Evolutionary conservation across 2,329 filamentous ascomycete species (phyloP), one percentile per base, ranked within the genome.

Genomic region (Penicillium sp.): DNA sequence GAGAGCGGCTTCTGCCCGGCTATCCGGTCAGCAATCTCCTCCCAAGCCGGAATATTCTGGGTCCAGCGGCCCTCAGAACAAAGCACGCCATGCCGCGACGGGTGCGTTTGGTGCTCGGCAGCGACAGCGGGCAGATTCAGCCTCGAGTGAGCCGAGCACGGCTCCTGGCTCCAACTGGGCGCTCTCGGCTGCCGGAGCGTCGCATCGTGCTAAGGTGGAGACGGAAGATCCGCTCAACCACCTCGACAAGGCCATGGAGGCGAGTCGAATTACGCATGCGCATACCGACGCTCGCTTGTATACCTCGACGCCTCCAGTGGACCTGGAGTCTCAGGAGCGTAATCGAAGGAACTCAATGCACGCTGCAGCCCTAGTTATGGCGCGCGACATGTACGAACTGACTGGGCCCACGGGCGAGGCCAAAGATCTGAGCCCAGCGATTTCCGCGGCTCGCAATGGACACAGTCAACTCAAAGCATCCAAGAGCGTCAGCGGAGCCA

Each of bases 351-450:
- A 89, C 56, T 82, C 83, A 4, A 73, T 95, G 3, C 85, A 85
- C 54, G 88, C 89, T 28, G 91, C 89, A 18, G 89, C 90, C 2
- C 75, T 95, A 3, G 88, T 86, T 9, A 95, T 96, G 89, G 90
- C 90, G 5, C 86, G 85, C 68, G 82, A 85, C 57, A 91, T 95
- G 83, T 95, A 90, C 63, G 80, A 75, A 9, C 74, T 79, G 1
- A 78, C 82, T 5, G 73, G 76, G 51, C 69, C 73, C 1, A 62
- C 58, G 12, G 61, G 59, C 4, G 56, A 56, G 38, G 36, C 52
- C 4, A 49, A 35, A 27, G 50, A 26, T 37, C 42, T 41, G 32
- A 52, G 52, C 28, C 41, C 58, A 11, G 63, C 65, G 4, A 12
- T 65, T 28, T 51, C 54, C 27, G 62, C 58, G 8, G 63, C 67